Conservation (phyloP, 129 eudicot genomes). For the Flaveria trinervia region DNA sequence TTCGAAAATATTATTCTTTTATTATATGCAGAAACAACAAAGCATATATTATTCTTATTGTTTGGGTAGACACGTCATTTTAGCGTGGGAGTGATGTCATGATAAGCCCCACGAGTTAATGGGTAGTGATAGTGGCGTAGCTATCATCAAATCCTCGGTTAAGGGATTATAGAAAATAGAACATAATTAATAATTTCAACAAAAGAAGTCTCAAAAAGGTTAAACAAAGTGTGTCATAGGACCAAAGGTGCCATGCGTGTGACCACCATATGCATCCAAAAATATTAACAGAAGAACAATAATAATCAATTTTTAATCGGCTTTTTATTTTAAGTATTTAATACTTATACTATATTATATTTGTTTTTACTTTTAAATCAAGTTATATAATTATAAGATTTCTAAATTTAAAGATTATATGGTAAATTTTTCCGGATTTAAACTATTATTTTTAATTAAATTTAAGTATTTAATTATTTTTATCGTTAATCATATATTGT, state of each 20-base stretch:
- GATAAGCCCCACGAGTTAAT: constrained; percentile 31
- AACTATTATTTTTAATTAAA: too few species aligned
- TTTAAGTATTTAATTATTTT: too few species aligned
- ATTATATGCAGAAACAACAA: too few species aligned
- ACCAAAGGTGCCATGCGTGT: constrained; percentile 44
- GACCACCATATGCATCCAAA: constrained; percentile 33
- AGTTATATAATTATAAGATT: too few species aligned
- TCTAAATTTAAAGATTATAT: too few species aligned
- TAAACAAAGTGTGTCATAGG: constrained; percentile 38
- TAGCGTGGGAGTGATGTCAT: constrained; percentile 38
- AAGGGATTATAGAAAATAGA: constrained; percentile 24
- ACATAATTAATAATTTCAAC: constrained; percentile 9
- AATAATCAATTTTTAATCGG: neutral
- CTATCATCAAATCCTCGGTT: constrained; percentile 40
- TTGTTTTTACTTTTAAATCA: too few species aligned
- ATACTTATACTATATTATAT: neutral
- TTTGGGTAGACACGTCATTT: constrained; percentile 19
- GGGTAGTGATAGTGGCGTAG: constrained; percentile 34
- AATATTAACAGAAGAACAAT: neutral
- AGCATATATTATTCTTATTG: too few species aligned
- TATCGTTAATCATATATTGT: too few species aligned
- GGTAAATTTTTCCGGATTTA: too few species aligned
- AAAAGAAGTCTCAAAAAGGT: constrained; percentile 28
- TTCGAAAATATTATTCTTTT: too few species aligned
- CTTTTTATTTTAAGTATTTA: neutral